Evolutionary conservation across 2,329 filamentous ascomycete species (phyloP), one percentile per base, ranked within the genome.

Genomic region (Endoconidiophora laricicola): DNA sequence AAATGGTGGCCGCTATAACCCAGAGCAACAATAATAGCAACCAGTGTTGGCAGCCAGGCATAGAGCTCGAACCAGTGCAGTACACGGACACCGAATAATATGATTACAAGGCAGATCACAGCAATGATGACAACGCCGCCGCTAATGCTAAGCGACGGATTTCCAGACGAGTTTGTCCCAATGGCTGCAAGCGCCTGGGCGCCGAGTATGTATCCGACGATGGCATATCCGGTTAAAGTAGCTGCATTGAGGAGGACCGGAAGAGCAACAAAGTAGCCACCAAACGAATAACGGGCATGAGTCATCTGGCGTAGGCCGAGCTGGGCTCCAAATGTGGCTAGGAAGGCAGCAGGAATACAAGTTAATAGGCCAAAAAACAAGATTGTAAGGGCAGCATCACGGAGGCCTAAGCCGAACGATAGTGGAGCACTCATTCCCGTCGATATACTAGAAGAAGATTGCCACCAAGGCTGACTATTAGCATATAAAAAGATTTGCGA

Each of bases 101-200:
- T 69, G 22, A 73, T 64, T 16, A 69, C 46, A 5, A 73, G 59
- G 0, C 65, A 63, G 3, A 70, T 56, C 3, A 73, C 50, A 1
- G 63, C 64, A 38, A 71, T 67, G 38, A 74, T 64, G 39, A 71
- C 66, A 40, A 74, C 72, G 6, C 70, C 70, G 5, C 69, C 65
- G 1, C 65, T 65, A 1, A 67, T 61, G 33, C 62, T 65, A 36
- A 74, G 55, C 10, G 57, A 57, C 29, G 29, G 29, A 1, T 12
- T 12, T 3, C 29, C 29, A 0, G 62, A 61, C 16, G 60, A 55
- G 6, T 60, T 60, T 6, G 29, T 33, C 29, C 29, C 29, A 23
- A 68, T 62, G 1, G 66, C 65, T 0, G 63, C 61, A 1, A 70
- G 59, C 3, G 63, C 63, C 48, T 66, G 62, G 0, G 70, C 71